Evolutionary conservation across 2,329 filamentous ascomycete species (phyloP), one percentile per base, ranked within the genome.

Genomic region (Fusarium temperatum): DNA sequence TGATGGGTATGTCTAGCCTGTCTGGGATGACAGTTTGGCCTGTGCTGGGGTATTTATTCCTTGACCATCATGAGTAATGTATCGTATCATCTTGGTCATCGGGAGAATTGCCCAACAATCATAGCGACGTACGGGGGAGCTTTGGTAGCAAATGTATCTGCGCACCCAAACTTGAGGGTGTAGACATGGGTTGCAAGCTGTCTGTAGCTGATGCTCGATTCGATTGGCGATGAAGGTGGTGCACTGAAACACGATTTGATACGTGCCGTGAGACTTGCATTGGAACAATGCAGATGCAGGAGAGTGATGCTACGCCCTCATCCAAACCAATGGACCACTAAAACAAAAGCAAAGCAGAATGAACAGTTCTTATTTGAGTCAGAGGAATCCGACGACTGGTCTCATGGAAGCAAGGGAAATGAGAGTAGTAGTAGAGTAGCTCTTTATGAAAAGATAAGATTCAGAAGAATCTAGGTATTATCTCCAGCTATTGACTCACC

Each of bases 241-340:
- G 47, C 54, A 51, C 54, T 72, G 68, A 68, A 72, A 72, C 69
- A 72, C 48, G 53, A 64, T 30, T 50, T 58, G 63, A 58, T 68
- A 59, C 57, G 54, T 72, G 54, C 63, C 42, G 44, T 57, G 68
- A 68, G 59, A 59, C 63, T 66, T 72, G 68, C 54, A 67, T 45
- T 38, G 18, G 41, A 26, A 56, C 26, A 18, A 44, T 42, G 15
- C 30, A 42, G 24, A 55, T 28, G n/a, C 28, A 42, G 14, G n/a
- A 41, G 36, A 38, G n/a, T 20, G 48, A 28, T 61, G 12, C 41
- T 56, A 53, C 50, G 24, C 30, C 50, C 17, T 53, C 50, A 20
- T 24, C 26, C n/a, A 30, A 17, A 20, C 30, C 8, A 14, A 42
- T 32, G 36, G 22, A 20, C 36, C 36, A 32, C 18, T 18, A 15